Evolutionary conservation across 2,329 filamentous ascomycete species (phyloP), one percentile per base, ranked within the genome.

Genomic region (Claviceps sp.): DNA sequence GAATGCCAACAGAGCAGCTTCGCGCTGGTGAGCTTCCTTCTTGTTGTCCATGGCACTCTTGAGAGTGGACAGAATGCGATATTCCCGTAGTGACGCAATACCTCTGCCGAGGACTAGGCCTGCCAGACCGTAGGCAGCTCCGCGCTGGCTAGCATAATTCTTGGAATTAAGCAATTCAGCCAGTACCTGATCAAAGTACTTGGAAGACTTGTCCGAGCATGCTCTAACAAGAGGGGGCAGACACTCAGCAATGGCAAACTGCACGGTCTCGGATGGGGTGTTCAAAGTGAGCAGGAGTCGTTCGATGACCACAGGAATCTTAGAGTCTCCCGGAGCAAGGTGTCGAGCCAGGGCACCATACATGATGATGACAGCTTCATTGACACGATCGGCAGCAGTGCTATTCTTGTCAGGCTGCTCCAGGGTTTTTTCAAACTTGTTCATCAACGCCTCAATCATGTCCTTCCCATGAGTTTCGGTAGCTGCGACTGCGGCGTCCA

Each of bases 361-460:
- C 65, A 98, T 85, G 60, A 98, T 93, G 59, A 98, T 90, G 50
- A 98, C 90, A 18, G 94, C 93, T 69, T 98, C 93, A 60, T 96
- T 96, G 56, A 97, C 86, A 54, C 89, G 81, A 67, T 98, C 94
- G 18, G 87, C 84, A 51, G 84, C 81, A 58, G 90, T 82, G 0
- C 84, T 89, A 53, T 82, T 85, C 63, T 85, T 87, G 65, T 93
- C 88, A 2, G 89, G 86, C 2, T 82, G 83, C 63, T 91, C 89
- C n/a, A 98, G 74, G 0, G 88, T 89, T 24, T 77, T 78, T 67
- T 98, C 93, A 62, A 97, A 94, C 14, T 91, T 82, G 61, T 85
- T 81, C 90, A 98, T 98, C 51, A 98, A 72, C 58, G 85, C 81
- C 62, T 97, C 90, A 3, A 98, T 83, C 56, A 91, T 82, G 13